Evolutionary conservation across 108 stramenopile species (phyloP), one percentile per base, ranked within the genome.

Genomic region (Fistulifera solaris): DNA sequence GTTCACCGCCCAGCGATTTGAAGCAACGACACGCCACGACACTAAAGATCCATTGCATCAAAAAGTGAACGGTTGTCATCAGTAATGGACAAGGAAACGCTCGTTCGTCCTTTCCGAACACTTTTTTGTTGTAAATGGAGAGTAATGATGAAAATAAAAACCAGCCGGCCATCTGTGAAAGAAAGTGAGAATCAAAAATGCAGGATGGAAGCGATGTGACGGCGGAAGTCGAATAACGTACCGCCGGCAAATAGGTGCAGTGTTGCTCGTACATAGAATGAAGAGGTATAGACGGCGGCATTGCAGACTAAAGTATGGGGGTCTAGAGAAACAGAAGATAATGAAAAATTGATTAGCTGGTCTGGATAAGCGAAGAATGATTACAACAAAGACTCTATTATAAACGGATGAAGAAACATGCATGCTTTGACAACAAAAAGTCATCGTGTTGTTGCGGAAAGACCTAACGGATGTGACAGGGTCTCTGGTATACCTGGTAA

Each of bases 61-160:
- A 56, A 58, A 94, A 94, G 54, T 94, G 93, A 35, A 94, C 57
- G 21, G 72, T 73, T 5, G 93, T 94, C 47, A 90, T 54, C 31
- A 90, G 56, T 11, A 90, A 65, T n/a, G 93, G 93, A 47, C 83
- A 87, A 1, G 93, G 93, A 53, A 90, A 94, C 18, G 55, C 61
- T 62, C 74, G 65, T 31, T 86, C 79, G 39, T 66, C 68, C 24
- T 65, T 31, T 22, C 87, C 87, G 73, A 89, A 87, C 54, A 87
- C 68, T 59, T 65, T 59, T 66, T 80, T 65, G 54, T 68, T 61
- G 64, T 71, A 64, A 6, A 74, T 47, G 43, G 66, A 68, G n/a
- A 94, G 56, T 11, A 80, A 51, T n/a, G 87, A 81, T 18, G 82
- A 84, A 66, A 89, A 94, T 48, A 89, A 26, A 53, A 94, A 94